A percentile compares a stretch with the other conserved stretches of the same genome.
phyloP scores from a whole-genome alignment of 192 early-diverging fungal species.

The Linnemannia exigua region DNA sequence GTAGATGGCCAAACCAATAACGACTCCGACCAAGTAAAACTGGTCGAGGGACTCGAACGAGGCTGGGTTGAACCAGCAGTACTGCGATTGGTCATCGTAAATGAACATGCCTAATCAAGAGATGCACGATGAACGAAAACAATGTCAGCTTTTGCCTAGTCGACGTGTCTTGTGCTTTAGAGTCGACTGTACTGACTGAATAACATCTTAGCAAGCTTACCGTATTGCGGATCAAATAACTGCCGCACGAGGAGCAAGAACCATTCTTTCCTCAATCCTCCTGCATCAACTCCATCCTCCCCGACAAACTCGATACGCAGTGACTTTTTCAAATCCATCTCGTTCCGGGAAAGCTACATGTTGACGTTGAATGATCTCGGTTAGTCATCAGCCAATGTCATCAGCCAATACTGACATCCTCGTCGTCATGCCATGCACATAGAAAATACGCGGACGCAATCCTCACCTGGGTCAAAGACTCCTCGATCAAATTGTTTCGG shows the following conservation, averaged over 20 bases:
- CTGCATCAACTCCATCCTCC: slow-evolving; percentile 97
- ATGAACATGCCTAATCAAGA: slow-evolving; percentile 72
- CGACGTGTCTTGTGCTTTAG: neutral
- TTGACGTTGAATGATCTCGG: neutral
- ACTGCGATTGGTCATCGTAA: slow-evolving; percentile 72
- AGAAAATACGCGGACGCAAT: neutral
- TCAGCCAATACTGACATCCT: neutral
- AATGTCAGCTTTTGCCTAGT: slow-evolving; percentile 10
- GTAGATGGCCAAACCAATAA: slow-evolving; percentile 94
- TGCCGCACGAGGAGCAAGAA: slow-evolving; percentile 93
- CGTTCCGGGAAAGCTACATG: slow-evolving; percentile 72
- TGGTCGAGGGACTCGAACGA: slow-evolving; percentile 83
- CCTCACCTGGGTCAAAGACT: slow-evolving; percentile 77
- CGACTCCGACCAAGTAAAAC: slow-evolving; percentile 92
- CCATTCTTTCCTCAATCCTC: slow-evolving; percentile 98
- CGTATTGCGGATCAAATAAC: slow-evolving; percentile 94
- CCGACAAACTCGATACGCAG: slow-evolving; percentile 93
- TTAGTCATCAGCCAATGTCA: neutral
- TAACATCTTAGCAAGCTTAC: slow-evolving; percentile 32
- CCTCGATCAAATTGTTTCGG: slow-evolving; percentile 77
- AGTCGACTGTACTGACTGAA: neutral
- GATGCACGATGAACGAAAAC: slow-evolving; percentile 52
- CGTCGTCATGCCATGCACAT: neutral
- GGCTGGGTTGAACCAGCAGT: slow-evolving; percentile 85
- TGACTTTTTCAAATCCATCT: slow-evolving; percentile 92